Evolutionary conservation across 441 rosid species (phyloP), one percentile per base, ranked within the genome.

Genomic region (Geranium incanum): DNA sequence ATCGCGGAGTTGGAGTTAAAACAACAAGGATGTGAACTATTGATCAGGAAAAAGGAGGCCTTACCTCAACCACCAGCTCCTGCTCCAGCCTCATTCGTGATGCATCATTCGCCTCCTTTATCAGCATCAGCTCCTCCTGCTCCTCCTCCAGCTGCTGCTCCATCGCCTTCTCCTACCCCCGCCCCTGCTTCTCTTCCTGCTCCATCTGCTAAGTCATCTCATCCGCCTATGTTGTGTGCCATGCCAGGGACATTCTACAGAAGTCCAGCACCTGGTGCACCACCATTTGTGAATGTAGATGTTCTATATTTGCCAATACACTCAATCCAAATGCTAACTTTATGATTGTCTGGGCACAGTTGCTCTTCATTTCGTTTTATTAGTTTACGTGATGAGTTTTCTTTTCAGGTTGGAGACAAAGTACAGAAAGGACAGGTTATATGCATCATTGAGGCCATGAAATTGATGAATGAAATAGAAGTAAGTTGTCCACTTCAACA

Each of bases 371-470:
- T 75, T 12, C 67, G 55, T 28, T 36, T 67, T 7, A 67, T 66
- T 68, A 45, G 71, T 75, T 71, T n/a, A 73, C 8, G 16, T n/a
- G 70, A 69, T 62, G 36, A 70, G 19, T 63, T 78, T 72, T 71
- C 57, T 57, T 23, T 52, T 13, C 66, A 92, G 97, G 90, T 88
- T 77, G 97, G 97, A 78, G 97, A 92, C 71, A 92, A 89, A 82
- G 91, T 92, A 77, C 89, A 88, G 85, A 92, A 92, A 78, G 97
- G 97, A 13, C 96, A 89, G 81, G 89, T 87, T 62, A 36, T 92
- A 18, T 92, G 97, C 88, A 87, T 91, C 39, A 83, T 91, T 36
- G 97, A 91, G 76, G 97, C 97, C 81, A 91, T 89, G 97, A 92
- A 92, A 79, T 74, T 91, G 83, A 91, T 91, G 97, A 91, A 91